Conservation (phyloP, 73 alveolate genomes). For the Paramecium caudatum region DNA sequence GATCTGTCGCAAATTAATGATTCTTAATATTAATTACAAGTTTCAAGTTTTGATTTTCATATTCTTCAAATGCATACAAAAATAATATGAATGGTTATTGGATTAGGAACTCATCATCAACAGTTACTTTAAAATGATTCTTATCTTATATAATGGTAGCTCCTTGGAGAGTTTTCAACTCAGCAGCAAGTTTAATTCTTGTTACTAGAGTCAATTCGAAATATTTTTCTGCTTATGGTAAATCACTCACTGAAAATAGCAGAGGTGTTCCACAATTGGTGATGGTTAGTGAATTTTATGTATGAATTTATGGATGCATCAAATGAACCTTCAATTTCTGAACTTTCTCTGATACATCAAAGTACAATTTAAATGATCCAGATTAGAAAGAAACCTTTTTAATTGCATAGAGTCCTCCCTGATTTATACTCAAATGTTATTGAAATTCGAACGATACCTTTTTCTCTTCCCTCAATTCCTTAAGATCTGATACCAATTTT, state of each 20-base stretch:
- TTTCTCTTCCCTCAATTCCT: slow-evolving; percentile 3
- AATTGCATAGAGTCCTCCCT: slow-evolving; percentile 19
- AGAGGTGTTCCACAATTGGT: slow-evolving; percentile 9
- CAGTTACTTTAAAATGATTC: neutral
- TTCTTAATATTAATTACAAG: neutral
- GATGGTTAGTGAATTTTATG: neutral
- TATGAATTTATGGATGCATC: neutral
- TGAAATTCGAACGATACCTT: neutral
- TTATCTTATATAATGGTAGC: neutral
- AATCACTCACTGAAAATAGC: slow-evolving; percentile 10
- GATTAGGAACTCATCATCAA: neutral
- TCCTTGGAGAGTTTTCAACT: neutral
- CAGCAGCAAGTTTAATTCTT: neutral
- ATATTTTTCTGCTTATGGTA: neutral
- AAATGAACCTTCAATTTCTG: neutral
- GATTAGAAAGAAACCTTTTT: slow-evolving; percentile 21
- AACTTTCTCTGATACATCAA: slow-evolving; percentile 47
- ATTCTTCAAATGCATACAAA: slow-evolving; percentile 35
- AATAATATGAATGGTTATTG: neutral
- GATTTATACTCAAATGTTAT: neutral
- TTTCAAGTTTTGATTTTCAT: neutral
- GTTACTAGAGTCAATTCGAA: neutral
- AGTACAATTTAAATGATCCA: slow-evolving; percentile 13
- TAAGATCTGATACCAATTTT: neutral
- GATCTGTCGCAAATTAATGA: slow-evolving; percentile 16